Evolutionary conservation across 345 rosid species (phyloP).

Genomic region (Draba incana): DNA sequence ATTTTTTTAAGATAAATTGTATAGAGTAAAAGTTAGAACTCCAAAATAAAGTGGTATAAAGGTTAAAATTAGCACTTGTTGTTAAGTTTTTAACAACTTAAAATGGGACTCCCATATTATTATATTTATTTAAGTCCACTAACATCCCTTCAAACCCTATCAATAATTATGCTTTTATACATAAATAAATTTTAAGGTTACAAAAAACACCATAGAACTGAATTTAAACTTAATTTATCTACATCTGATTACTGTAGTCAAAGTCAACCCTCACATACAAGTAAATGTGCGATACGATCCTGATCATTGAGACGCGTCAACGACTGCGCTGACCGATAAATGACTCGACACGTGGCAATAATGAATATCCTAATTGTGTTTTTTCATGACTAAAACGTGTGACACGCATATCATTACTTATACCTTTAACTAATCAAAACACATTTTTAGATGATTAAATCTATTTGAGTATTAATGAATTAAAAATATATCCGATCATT

Average conservation of each 20-base stretch:
- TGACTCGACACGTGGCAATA: constrained; percentile 19
- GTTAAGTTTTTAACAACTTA: no score
- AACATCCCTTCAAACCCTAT: no score
- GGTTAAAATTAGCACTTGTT: no score
- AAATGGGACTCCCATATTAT: no score
- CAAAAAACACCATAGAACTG: background rate
- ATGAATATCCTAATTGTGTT: background rate
- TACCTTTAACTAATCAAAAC: background rate
- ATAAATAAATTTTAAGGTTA: background rate
- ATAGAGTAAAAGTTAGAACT: no score
- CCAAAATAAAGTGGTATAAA: no score
- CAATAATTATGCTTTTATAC: background rate
- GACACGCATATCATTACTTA: background rate
- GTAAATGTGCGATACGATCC: background rate
- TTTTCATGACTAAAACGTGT: constrained; percentile 28
- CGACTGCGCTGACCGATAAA: constrained; percentile 25
- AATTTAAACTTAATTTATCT: background rate
- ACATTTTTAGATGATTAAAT: background rate
- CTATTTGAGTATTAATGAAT: background rate
- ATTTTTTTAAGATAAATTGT: no score
- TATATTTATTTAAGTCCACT: no score
- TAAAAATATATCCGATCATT: background rate
- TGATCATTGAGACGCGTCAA: constrained; percentile 21
- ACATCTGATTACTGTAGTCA: constrained; percentile 25
- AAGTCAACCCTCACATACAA: constrained; percentile 28